Evolutionary conservation across 257 asterid genomes (phyloP), one percentile per base, ranked within the genome.

Genomic region (Linderniella brevidens): DNA sequence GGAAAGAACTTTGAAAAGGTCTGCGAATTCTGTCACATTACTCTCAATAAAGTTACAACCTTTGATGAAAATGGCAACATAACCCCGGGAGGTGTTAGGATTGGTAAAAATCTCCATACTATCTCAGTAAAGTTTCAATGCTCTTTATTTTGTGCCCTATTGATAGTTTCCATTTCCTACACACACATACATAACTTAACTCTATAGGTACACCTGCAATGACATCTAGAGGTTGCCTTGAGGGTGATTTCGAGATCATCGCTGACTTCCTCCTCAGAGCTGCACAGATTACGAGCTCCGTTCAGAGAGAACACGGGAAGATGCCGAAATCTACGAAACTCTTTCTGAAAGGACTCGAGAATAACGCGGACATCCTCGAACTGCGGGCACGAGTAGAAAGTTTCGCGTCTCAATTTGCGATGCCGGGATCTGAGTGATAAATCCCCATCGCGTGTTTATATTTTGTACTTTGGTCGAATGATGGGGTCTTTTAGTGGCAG

Each of bases 191-290:
- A 25, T 25, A 25, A 25, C 32, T n/a, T n/a, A n/a, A n/a, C n/a
- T n/a, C n/a, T 25, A 25, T 65, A 88, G 98, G 98, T 55, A 84
- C 98, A 41, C 87, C 98, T 54, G 98, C 98, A 43, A 88, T 88
- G 98, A 88, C 98, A 17, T 72, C 98, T 19, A 79, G 93, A 68
- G 94, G 98, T 51, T 85, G 96, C 58, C 36, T 85, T 5, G 98
- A 85, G 79, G 46, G 64, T 43, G 96, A 90, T 72, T 84, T 85
- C 16, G 98, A 81, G 60, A 54, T 59, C 14, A 76, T 90, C 60
- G 85, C 94, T 0, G 96, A 88, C 39, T 76, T 80, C 68, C 93
- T 88, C 37, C 77, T 72, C 47, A 68, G 69, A 70, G 98, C 93
- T 56, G 93, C 70, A 6, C 92, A 78, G 46, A 78, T 84, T 35